phyloP scores from a whole-genome alignment of 345 rosid species.

The Leavenworthia alabamica region DNA sequence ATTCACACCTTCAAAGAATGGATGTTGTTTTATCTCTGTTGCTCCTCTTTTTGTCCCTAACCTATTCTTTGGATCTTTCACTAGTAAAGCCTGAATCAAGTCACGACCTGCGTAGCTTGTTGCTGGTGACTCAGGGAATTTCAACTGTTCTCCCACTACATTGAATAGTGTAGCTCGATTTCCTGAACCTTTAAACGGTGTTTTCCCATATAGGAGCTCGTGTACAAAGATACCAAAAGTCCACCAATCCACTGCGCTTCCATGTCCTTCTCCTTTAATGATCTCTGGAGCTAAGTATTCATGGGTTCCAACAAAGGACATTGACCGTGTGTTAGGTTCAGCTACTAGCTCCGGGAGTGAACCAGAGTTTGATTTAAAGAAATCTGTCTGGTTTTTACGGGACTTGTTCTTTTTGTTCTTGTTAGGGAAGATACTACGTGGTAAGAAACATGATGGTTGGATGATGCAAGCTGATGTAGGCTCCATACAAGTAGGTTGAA shows the following conservation, averaged over 20 bases:
- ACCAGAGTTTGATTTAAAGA: slow-evolving; percentile 40
- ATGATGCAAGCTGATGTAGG: slow-evolving; percentile 72
- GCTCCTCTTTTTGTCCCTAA: slow-evolving; percentile 96
- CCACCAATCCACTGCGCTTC: slow-evolving; percentile 99
- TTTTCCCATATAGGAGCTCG: slow-evolving; percentile 78
- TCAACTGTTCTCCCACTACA: slow-evolving; percentile 89
- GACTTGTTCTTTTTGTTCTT: slow-evolving; percentile 78
- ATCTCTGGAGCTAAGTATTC: slow-evolving; percentile 97
- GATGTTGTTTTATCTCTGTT: slow-evolving; percentile 94
- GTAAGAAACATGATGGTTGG: slow-evolving; percentile 83
- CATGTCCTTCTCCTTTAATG: slow-evolving; percentile 96
- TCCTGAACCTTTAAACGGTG: slow-evolving; percentile 93
- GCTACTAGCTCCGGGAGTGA: slow-evolving; percentile 87
- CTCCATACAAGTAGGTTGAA: slow-evolving; percentile 87
- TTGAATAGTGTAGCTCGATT: slow-evolving; percentile 89
- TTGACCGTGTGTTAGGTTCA: slow-evolving; percentile 91
- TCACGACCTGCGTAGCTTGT: slow-evolving; percentile 86
- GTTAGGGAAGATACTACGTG: slow-evolving; percentile 63
- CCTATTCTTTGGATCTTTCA: slow-evolving; percentile 88
- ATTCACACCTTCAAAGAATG: slow-evolving; percentile 92
- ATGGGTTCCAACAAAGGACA: slow-evolving; percentile 99
- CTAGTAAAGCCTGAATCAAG: slow-evolving; percentile 71
- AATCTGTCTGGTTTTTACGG: slow-evolving; percentile 45
- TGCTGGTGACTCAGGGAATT: slow-evolving; percentile 83
- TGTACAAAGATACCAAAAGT: slow-evolving; percentile 93